Conservation (phyloP, 345 rosid species). For the Populus ilicifolia region DNA sequence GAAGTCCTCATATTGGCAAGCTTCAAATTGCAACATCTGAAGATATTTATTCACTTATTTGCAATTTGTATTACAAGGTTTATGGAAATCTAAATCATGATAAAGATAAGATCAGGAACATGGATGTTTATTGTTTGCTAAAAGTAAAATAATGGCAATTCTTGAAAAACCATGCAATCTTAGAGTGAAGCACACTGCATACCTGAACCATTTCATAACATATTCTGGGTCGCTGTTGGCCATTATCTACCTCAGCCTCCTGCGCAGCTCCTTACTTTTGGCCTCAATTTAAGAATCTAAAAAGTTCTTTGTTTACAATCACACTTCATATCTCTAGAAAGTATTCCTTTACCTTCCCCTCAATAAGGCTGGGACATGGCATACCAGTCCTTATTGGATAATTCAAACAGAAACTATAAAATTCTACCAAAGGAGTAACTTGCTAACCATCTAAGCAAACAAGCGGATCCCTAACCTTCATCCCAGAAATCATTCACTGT, state of each 20-base stretch:
- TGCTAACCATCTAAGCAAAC: constrained; percentile 2
- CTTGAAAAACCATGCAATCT: background rate
- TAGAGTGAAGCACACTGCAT: background rate
- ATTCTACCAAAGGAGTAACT: background rate
- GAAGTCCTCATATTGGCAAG: background rate
- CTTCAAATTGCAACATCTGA: background rate
- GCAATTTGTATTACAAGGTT: background rate
- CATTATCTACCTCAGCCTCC: constrained; percentile 17
- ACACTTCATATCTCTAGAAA: constrained; percentile 13
- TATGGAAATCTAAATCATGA: background rate
- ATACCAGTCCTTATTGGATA: constrained; percentile 15
- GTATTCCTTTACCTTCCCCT: constrained; percentile 9
- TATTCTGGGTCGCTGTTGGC: constrained; percentile 5
- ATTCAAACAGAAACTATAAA: constrained; percentile 6
- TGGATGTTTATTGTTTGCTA: background rate
- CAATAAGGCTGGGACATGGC: constrained; percentile 3
- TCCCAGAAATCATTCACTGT: constrained; percentile 14
- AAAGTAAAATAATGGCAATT: background rate
- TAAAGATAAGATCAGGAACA: background rate
- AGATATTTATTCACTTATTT: background rate
- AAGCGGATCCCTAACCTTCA: constrained; percentile 14
- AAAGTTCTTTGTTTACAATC: constrained; percentile 12
- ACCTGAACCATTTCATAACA: background rate
- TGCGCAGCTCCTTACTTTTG: constrained; percentile 6
- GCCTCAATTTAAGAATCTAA: constrained; percentile 13